Evolutionary conservation across 164 flowering plant species (phyloP), one percentile per base, ranked within the genome.

Genomic region (Magnolia sinica): DNA sequence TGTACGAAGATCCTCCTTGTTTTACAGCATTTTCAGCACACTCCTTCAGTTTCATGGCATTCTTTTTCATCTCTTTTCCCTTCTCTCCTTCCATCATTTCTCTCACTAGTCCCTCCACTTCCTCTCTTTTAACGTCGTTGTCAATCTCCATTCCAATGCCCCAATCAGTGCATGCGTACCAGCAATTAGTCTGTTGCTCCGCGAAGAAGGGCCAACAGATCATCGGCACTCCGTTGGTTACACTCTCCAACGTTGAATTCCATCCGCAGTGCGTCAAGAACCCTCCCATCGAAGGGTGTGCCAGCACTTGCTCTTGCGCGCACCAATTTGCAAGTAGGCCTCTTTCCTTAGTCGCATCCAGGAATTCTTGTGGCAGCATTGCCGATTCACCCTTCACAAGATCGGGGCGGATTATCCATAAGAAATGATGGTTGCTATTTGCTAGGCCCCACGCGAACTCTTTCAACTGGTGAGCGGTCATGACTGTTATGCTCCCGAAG

Each of bases 391-490:
- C 93, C 3, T 49, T 55, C 1, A 88, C 88, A 0, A 88, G 72
- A 71, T 88, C 93, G 0, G 87, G 85, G 31, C 93, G 58, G 2
- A 89, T 79, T 19, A 88, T 73, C 93, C 93, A 89, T 70, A 87
- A 71, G 66, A 89, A 89, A 0, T 68, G 24, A 1, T 81, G 50
- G 7, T 72, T 77, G 75, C 86, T 81, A 50, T 84, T 78, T 2
- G 85, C 88, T 0, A 87, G 79, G 29, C 90, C 90, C 87, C 87
- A 86, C 0, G 87, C 87, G 18, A 86, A 80, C 61, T 88, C 90
- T 0, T 37, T 10, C 20, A 79, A 50, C 63, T 86, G 85, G 0
- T 79, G 70, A 6, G 78, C 69, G 0, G 84, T 75, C 82, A 83
- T 71, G 1, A 79, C 74, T 0, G 86, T 78, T 64, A 82, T 80